phyloP scores from a whole-genome alignment of 208 protist species.

The Crithidia sp. region DNA sequence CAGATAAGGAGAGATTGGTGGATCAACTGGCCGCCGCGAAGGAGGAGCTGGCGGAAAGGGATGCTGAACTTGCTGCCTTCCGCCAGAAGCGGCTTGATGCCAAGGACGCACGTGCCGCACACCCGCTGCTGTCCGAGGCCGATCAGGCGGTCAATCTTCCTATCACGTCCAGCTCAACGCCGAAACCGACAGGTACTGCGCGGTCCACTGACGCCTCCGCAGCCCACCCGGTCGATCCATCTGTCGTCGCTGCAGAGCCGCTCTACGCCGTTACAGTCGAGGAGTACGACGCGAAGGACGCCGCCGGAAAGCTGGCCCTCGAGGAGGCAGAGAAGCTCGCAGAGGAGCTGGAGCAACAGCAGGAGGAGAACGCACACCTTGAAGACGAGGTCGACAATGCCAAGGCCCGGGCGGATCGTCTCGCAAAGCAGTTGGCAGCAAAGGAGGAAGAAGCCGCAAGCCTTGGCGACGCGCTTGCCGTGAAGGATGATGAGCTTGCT shows the following conservation, averaged over 20 bases:
- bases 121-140: background rate
- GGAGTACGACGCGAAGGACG: constrained; percentile 16
- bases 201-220: no score
- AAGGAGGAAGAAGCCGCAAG: background rate
- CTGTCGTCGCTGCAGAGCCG: background rate
- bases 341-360: background rate
- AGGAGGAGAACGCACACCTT: constrained; percentile 3
- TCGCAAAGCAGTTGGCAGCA: no score
- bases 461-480: background rate
- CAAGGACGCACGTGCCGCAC: background rate
- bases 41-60: constrained; percentile 2
- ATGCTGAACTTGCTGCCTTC: background rate
- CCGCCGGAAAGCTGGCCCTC: no score
- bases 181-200: no score
- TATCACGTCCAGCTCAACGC: no score
- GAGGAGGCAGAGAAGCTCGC: background rate
- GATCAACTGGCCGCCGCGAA: background rate
- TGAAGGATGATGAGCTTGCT: background rate
- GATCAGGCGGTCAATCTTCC: no score
- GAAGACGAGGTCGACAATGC: background rate
- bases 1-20: background rate
- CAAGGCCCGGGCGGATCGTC: background rate
- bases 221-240: background rate
- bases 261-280: background rate
- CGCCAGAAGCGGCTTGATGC: background rate